Evolutionary conservation across 1,284 basidiomycete species (phyloP).

Genomic region (Cerioporus squamosus): DNA sequence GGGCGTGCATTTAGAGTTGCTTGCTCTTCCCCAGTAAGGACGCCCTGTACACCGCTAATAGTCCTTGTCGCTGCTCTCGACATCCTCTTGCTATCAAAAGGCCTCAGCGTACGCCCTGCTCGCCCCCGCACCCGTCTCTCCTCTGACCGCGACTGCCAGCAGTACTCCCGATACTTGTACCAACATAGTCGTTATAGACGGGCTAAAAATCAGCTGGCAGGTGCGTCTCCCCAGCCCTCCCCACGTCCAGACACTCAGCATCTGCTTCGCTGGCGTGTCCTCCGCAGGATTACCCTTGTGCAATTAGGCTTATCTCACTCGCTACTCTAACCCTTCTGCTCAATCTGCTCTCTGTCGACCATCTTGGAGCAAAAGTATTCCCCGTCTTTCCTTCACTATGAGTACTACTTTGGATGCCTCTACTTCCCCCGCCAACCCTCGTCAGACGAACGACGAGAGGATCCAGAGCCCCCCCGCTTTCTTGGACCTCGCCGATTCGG

Average conservation of each 20-base stretch:
- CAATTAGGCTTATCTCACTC: conserved; percentile 59
- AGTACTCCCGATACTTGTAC: conserved; percentile 62
- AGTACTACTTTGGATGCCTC: conserved; percentile 67
- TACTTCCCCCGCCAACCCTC: conserved; percentile 73
- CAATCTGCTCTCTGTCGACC: conserved; percentile 59
- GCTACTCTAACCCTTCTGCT: conserved; percentile 58
- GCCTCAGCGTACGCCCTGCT: conserved; percentile 33
- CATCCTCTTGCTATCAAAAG: conserved; percentile 36
- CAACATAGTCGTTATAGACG: conserved; percentile 78
- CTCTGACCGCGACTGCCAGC: conserved; percentile 26
- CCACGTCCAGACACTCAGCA: conserved; percentile 27
- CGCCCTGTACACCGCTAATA: conserved; percentile 42
- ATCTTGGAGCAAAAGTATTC: conserved; percentile 57
- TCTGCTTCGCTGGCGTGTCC: conserved; percentile 17
- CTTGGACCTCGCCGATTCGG: conserved; percentile 88
- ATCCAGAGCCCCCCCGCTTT: conserved; percentile 88
- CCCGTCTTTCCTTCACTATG: conserved; percentile 59
- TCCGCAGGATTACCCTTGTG: conserved; percentile 64
- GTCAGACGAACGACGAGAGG: conserved; percentile 63
- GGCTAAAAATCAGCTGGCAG: conserved; percentile 76
- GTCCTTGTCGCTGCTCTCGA: conserved; percentile 44
- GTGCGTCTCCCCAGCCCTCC: conserved; percentile 39
- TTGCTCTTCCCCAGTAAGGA: conserved; percentile 27
- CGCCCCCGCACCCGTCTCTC: conserved; percentile 17
- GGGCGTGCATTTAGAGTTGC: conserved; percentile 46